Evolutionary conservation across 371 early-diverging fungal species (phyloP).

Genomic region (Haplosporangium sp.): DNA sequence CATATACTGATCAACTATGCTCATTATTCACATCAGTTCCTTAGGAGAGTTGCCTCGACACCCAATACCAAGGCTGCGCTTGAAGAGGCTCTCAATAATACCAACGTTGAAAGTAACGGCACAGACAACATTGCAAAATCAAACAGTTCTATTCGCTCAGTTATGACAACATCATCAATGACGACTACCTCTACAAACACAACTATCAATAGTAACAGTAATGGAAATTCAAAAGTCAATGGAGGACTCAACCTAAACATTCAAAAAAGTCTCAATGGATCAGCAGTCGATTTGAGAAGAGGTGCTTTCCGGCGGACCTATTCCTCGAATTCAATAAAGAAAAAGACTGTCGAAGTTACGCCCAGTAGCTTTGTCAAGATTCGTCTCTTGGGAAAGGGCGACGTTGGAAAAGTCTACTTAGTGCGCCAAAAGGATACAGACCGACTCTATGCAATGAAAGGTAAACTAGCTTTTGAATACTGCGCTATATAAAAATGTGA

Average conservation of each 20-base stretch:
- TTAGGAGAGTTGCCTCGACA: constrained; percentile 62
- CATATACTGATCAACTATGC: neutral
- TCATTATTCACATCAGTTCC: constrained; percentile 28
- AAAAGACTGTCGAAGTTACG: constrained; percentile 82
- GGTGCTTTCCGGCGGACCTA: constrained; percentile 68
- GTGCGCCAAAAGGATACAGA: constrained; percentile 89
- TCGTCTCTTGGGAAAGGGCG: constrained; percentile 93
- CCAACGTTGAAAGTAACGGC: constrained; percentile 19
- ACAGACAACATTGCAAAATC: constrained; percentile 31
- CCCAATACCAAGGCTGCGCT: constrained; percentile 61
- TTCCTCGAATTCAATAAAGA: constrained; percentile 83
- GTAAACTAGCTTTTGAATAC: constrained; percentile 38
- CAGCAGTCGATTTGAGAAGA: constrained; percentile 40
- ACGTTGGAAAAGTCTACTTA: constrained; percentile 96
- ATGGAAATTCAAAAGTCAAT: constrained; percentile 16
- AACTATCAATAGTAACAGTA: constrained; percentile 11
- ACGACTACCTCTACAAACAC: constrained; percentile 36
- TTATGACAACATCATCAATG: constrained; percentile 38
- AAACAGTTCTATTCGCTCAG: constrained; percentile 35
- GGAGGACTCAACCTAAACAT: constrained; percentile 28
- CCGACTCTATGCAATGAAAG: constrained; percentile 94
- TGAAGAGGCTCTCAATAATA: constrained; percentile 32
- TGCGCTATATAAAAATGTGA: neutral
- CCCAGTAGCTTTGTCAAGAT: constrained; percentile 89
- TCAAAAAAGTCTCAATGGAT: constrained; percentile 48